Conservation (phyloP, 2,329 filamentous ascomycete genomes). For the Colletotrichum eremochloae region DNA sequence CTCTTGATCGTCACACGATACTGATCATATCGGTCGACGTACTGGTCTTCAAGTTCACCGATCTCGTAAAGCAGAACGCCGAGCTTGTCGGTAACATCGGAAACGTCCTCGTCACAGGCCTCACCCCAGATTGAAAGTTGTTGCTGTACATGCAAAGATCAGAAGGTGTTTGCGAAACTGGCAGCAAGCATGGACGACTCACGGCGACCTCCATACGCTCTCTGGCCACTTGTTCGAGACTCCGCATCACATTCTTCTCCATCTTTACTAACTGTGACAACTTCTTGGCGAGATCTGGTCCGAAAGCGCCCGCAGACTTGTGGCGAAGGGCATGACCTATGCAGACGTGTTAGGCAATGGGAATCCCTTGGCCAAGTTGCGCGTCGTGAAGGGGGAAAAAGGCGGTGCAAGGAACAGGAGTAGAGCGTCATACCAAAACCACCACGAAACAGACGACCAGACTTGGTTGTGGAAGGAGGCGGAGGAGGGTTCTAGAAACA, state of each 20-base stretch:
- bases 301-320: conserved; percentile 81
- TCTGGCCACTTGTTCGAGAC: conserved; percentile 92
- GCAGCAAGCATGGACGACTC: conserved; percentile 57
- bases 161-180: neutral
- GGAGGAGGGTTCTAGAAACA: conserved; percentile 89
- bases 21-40: conserved; percentile 98
- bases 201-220: conserved; percentile 99
- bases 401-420: neutral
- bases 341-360: conserved; percentile 42
- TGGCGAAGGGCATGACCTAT: conserved; percentile 77
- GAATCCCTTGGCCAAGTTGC: too few species aligned
- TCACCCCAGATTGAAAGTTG: conserved; percentile 99
- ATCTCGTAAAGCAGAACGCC: conserved; percentile 98
- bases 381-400: neutral
- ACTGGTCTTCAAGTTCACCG: conserved; percentile 97
- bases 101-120: conserved; percentile 95
- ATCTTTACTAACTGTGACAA: conserved; percentile 98
- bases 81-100: conserved; percentile 98
- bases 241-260: conserved; percentile 99
- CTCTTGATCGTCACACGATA: conserved; percentile 99
- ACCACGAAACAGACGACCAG: conserved; percentile 85
- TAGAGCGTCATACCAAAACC: conserved; percentile 81
- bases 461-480: conserved; percentile 91
- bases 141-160: conserved; percentile 71
- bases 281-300: conserved; percentile 95